Base-by-base conservation (phyloP, 1,284 basidiomycete species). In the Austroboletus novae-zelandiae region DNA sequence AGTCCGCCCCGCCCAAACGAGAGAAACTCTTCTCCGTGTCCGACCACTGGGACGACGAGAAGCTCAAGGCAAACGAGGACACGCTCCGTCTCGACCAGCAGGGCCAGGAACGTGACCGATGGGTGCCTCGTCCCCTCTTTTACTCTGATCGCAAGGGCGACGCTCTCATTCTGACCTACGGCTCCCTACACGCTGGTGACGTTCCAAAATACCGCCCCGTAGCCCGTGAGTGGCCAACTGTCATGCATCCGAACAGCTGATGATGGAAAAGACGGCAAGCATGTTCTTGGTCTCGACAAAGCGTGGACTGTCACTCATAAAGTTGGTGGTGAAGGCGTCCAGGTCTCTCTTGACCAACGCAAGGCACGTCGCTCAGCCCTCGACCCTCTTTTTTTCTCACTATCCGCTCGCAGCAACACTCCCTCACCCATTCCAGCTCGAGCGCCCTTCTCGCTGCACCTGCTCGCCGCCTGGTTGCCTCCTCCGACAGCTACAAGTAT, bases 81-180 rank as follows among this genome's bases (percentile, higher is more conserved):
- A 63, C 61, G 35, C 56, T 49, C 31, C 60, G 60, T 31, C 45
- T 61, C 30, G 61, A 58, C 18, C 57, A 60, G 46, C 57, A 56
- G 4, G 45, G 31, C 23, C 51, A 56, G 36, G 58, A 68, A 41
- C 53, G 56, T 42, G 59, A 48, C 49, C 58, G 55, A 59, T 62
- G 64, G 57, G 54, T 60, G 18, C 67, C 67, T 40, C 70, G 61
- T 31, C 57, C 57, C 45, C 53, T 78, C 13, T 89, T 81, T 71
- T 87, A 80, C 61, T 79, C 79, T 6, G 88, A 91, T 63, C 73
- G 78, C 44, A 83, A 78, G 57, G 88, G 89, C 0, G 90, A 92
- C 62, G 59, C 70, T 41, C 68, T 83, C 52, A 91, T 87, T 60
- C 65, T 89, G 27, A 77, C 76, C 34, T 91, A 87, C 61, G 89